These are phyloP conservation scores for Rhodosporidiobolus odoratus DNA, from an alignment of 768 basidiomycete species.

Conservation along the genomic window DNA sequence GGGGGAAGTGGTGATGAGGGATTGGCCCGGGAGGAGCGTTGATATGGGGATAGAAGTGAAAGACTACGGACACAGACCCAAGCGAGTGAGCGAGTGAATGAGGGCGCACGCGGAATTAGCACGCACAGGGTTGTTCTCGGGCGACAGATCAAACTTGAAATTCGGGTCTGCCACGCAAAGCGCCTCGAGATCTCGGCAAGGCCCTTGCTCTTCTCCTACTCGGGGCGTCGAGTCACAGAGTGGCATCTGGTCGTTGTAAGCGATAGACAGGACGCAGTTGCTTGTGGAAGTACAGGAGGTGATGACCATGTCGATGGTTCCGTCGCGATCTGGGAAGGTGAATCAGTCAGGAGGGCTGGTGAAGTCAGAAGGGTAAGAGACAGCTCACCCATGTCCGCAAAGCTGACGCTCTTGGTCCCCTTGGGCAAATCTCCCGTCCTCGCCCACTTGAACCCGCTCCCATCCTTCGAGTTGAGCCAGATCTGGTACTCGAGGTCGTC, in stretches of 20 bases:
- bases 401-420: slow-evolving; percentile 68
- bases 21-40: slow-evolving; percentile 54
- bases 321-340: slow-evolving; percentile 66
- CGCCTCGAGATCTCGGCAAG: slow-evolving; percentile 70
- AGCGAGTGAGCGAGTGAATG: not conserved
- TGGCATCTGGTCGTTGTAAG: slow-evolving; percentile 82
- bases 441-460: slow-evolving; percentile 62
- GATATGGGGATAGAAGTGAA: slow-evolving; percentile 64
- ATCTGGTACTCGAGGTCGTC: slow-evolving; percentile 67
- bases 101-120: not conserved
- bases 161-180: slow-evolving; percentile 74
- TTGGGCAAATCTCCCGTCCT: slow-evolving; percentile 64
- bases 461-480: slow-evolving; percentile 78
- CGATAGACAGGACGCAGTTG: slow-evolving; percentile 78
- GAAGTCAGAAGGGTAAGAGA: too few relatives aligned
- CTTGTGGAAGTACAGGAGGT: slow-evolving; percentile 71
- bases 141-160: slow-evolving; percentile 68
- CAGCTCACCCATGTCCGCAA: slow-evolving; percentile 77
- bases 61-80: slow-evolving; percentile 49
- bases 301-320: slow-evolving; percentile 92
- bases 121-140: slow-evolving; percentile 55
- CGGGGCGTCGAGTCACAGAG: slow-evolving; percentile 59
- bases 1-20: slow-evolving; percentile 65
- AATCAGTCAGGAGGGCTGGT: not conserved
- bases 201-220: slow-evolving; percentile 45